Evolutionary conservation across 495 filamentous ascomycete genomes (phyloP).

Genomic region (Neurospora sp.): DNA sequence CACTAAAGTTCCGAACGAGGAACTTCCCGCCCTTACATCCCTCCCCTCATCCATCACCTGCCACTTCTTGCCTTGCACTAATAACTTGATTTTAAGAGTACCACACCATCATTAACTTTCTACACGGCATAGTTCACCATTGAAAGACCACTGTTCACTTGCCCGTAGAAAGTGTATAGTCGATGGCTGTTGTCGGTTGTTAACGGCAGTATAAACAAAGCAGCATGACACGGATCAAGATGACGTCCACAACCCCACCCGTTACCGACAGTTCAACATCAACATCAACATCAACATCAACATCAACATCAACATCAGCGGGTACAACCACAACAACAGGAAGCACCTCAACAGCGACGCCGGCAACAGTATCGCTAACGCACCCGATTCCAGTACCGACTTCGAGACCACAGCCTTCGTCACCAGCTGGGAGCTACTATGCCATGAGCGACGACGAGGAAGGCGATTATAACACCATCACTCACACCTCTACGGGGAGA

Average conservation of each 20-base stretch:
- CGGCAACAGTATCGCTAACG: not conserved
- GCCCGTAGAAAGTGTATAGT: not conserved
- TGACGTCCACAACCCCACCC: not conserved
- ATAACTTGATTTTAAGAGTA: not conserved
- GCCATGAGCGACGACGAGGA: slow-evolving; percentile 95
- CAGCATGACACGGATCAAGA: not conserved
- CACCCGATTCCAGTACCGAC: not conserved
- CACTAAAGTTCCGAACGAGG: not conserved
- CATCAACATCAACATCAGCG: not conserved
- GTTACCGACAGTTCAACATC: not conserved
- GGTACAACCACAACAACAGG: not conserved
- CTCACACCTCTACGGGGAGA: slow-evolving; percentile 63
- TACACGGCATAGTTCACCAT: not conserved
- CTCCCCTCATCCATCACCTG: not conserved
- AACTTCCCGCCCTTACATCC: not conserved
- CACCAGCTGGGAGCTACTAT: slow-evolving; percentile 87
- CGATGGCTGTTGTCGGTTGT: not conserved
- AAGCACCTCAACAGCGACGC: not conserved
- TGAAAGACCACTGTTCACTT: not conserved
- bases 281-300: not conserved
- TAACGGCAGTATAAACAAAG: not conserved
- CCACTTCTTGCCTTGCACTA: not conserved
- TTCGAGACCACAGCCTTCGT: slow-evolving; percentile 31
- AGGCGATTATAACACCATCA: slow-evolving; percentile 90
- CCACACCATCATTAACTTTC: not conserved